phyloP scores from a whole-genome alignment of 2,329 filamentous ascomycete species.

The Diplodia intermedia region DNA sequence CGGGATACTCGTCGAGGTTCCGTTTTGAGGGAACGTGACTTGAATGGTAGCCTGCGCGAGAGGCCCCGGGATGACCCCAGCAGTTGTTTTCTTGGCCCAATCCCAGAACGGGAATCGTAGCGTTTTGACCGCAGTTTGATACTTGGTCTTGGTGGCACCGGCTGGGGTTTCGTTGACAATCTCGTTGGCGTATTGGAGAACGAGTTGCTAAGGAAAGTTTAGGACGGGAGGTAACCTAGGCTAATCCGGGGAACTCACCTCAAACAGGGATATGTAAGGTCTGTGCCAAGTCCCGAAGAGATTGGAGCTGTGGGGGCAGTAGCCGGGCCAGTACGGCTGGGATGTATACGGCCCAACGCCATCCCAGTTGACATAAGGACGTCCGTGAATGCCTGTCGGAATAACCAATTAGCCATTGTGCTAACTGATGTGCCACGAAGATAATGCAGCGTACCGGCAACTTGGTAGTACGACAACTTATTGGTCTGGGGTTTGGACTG shows the following conservation, averaged over 20 bases:
- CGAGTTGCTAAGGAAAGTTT: conserved; percentile 44
- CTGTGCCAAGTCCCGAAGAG: conserved; percentile 87
- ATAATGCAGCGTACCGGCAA: conserved; percentile 65
- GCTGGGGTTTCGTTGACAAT: conserved; percentile 47
- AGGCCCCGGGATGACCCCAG: conserved; percentile 42
- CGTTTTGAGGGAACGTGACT: conserved; percentile 47
- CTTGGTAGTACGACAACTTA: conserved; percentile 75
- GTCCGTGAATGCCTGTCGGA: conserved; percentile 44
- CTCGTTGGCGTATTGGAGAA: conserved; percentile 46
- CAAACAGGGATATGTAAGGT: conserved; percentile 72
- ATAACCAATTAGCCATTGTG: neutral
- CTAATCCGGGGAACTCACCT: conserved; percentile 51
- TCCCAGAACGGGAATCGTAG: conserved; percentile 55
- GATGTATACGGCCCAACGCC: conserved; percentile 35
- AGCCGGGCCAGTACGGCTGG: conserved; percentile 56
- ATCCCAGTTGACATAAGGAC: conserved; percentile 41
- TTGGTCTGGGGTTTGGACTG: conserved; percentile 69
- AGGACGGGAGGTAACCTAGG: neutral
- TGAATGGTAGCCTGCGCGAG: conserved; percentile 45
- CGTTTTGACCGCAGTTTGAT: conserved; percentile 46
- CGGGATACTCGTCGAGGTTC: conserved; percentile 38
- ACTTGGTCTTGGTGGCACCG: conserved; percentile 42
- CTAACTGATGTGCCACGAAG: neutral
- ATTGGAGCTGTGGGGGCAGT: conserved; percentile 78
- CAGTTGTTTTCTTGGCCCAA: conserved; percentile 48